Conservation (phyloP, 225 moss, liverwort and hornwort genomes). For the Pseudoscleropodium purum region DNA sequence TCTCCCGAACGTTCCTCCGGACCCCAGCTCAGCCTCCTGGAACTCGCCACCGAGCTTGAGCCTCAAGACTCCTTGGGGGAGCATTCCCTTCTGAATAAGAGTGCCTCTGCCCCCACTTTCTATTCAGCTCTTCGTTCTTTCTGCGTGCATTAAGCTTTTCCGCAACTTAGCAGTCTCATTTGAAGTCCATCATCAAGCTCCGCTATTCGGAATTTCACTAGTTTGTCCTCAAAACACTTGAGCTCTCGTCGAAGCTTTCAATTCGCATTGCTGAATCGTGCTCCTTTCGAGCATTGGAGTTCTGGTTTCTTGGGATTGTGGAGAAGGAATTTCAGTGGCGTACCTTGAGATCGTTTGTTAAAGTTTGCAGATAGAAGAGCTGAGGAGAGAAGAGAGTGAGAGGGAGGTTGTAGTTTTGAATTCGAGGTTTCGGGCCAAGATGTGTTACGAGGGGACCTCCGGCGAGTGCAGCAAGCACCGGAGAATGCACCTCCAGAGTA, state of each 20-base stretch:
- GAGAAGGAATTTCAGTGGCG: neutral
- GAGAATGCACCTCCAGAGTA: neutral
- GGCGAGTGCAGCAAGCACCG: conserved; percentile 4
- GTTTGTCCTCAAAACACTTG: no score
- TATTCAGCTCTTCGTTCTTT: no score
- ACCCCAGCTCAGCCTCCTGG: neutral
- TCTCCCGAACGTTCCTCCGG: neutral
- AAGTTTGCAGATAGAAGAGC: neutral
- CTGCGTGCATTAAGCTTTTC: no score
- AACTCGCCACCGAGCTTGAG: neutral
- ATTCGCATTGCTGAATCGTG: no score
- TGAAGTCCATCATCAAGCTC: no score
- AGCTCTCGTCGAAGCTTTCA: no score
- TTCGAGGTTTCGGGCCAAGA: neutral
- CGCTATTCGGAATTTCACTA: no score
- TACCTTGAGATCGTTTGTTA: neutral
- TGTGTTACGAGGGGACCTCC: conserved; percentile 21
- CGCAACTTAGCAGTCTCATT: neutral
- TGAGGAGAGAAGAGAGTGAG: neutral
- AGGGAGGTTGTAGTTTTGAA: neutral
- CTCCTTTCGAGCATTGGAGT: neutral
- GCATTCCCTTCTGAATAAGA: neutral
- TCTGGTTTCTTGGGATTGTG: neutral
- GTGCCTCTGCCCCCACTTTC: no score
- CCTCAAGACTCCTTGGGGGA: neutral